Evolutionary conservation across 2,329 filamentous ascomycete genomes (phyloP).

Genomic region (Trichoderma semiorbis): DNA sequence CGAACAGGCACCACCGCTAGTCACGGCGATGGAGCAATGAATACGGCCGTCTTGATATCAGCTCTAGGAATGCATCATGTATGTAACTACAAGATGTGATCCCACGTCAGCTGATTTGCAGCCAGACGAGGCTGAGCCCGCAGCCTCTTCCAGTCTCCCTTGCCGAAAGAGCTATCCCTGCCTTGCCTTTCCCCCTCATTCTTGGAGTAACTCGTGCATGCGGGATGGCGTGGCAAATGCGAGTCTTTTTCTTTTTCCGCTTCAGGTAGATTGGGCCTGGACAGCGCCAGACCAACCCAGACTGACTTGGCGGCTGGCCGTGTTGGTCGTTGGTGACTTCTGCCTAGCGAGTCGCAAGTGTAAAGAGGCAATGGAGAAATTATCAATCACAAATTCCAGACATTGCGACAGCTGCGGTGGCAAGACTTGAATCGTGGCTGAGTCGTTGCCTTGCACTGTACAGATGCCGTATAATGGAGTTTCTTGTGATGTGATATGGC

Average conservation of each 20-base stretch:
- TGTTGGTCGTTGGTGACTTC: not conserved
- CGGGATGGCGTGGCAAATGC: conserved; percentile 8
- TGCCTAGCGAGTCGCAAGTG: not conserved
- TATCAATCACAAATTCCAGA: not conserved
- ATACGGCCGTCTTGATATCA: not conserved
- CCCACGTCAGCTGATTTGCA: conserved; percentile 17
- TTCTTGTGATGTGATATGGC: not conserved
- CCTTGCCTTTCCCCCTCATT: not conserved
- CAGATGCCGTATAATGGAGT: not conserved
- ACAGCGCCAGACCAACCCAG: conserved; percentile 1
- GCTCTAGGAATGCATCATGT: not conserved
- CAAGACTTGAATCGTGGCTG: not conserved
- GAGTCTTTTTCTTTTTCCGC: not conserved
- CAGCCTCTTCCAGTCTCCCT: conserved; percentile 9
- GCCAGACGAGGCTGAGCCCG: conserved; percentile 14
- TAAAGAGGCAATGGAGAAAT: not conserved
- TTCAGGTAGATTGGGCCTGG: not conserved
- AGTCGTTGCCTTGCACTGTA: conserved; percentile 2
- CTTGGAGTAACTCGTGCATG: not conserved
- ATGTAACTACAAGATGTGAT: not conserved
- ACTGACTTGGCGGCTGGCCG: not conserved
- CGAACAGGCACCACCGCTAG: not conserved
- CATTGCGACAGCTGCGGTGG: not conserved
- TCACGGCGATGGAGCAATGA: not conserved
- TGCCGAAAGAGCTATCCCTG: not conserved